phyloP scores from a whole-genome alignment of 2,329 filamentous ascomycete genomes.

The Ceratocystis alfenasii region DNA sequence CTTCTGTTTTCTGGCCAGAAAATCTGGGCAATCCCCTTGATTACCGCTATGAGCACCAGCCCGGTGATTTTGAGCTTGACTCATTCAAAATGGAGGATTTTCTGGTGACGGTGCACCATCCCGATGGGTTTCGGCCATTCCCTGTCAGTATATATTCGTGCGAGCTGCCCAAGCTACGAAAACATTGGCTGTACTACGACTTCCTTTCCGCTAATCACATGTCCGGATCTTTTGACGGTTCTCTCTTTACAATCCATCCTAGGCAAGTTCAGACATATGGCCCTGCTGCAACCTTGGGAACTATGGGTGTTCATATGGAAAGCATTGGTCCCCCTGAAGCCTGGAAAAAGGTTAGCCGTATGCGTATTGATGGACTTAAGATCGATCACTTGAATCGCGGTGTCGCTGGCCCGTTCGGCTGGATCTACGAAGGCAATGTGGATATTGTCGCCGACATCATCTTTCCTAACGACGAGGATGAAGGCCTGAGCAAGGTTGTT shows the following conservation, averaged over 20 bases:
- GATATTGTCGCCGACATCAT: constrained; percentile 94
- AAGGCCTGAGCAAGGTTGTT: constrained; percentile 85
- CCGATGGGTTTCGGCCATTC: constrained; percentile 82
- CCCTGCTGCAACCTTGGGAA: constrained; percentile 17
- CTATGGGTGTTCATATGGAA: constrained; percentile 20
- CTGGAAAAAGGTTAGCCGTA: constrained; percentile 92
- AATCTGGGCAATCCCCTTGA: constrained; percentile 68
- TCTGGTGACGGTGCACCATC: constrained; percentile 82
- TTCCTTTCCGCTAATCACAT: constrained; percentile 91
- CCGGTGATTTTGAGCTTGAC: constrained; percentile 94
- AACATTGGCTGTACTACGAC: constrained; percentile 97
- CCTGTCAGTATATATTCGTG: constrained; percentile 92
- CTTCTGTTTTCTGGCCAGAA: constrained; percentile 56
- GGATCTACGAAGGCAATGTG: constrained; percentile 95
- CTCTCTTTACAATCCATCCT: constrained; percentile 92
- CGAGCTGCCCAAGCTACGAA: constrained; percentile 80
- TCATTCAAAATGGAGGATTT: constrained; percentile 94
- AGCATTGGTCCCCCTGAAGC: constrained; percentile 53
- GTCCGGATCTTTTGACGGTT: constrained; percentile 90
- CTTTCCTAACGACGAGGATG: constrained; percentile 78
- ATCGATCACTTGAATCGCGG: constrained; percentile 94
- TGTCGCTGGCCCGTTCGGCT: constrained; percentile 86
- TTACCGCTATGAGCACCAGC: constrained; percentile 75
- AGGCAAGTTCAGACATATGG: constrained; percentile 57
- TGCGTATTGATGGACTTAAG: constrained; percentile 83